Evolutionary conservation across 495 filamentous ascomycete genomes (phyloP), one percentile per base, ranked within the genome.

Genomic region (Haplographium delicatum): DNA sequence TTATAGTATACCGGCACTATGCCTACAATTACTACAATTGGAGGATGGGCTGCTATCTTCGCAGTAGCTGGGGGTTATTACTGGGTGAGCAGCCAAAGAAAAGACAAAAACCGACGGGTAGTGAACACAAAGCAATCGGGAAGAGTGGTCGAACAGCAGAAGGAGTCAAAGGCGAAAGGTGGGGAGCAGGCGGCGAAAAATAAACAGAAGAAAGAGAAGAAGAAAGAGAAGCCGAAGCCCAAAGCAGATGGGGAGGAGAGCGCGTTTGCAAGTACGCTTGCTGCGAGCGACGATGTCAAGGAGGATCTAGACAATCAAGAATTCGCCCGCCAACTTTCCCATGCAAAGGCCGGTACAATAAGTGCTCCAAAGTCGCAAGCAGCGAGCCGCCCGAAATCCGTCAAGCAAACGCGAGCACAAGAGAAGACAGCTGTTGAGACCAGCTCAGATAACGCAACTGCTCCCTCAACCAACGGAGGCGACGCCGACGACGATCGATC

Each of bases 401-500:
- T 79, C 40, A 81, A 79, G 68, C 75, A 78, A 57, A 74, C 70
- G 18, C 69, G 69, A 23, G 74, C 74, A 26, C 68, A 71, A 42
- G 64, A 72, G 50, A 65, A 70, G 35, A 50, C 65, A n/a, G 16
- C 15, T 26, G 49, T 30, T 15, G 60, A 60, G 11, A 24, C 19
- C 5, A 50, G 57, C 45, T 49, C 68, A 15, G 53, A 60, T 20
- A 74, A 73, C 52, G 61, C 65, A 26, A 75, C 75, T n/a, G 70
- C 70, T 16, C 72, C 77, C 3, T 88, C 85, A 5, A 86, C 85
- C 18, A 79, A 83, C 31, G 87, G 83, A 16, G 85, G 73, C 6
- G 88, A 95, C 66, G 88, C 83, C 13, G 89, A 93, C 64, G 89
- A 89, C 62, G 86, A 89, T 57, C 74, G 86, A 50, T 89, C 86